A percentile compares a stretch with the other conserved stretches of the same genome.
Evolutionary conservation across 139 green algal species (phyloP).

Genomic region (Gonium pectorale): DNA sequence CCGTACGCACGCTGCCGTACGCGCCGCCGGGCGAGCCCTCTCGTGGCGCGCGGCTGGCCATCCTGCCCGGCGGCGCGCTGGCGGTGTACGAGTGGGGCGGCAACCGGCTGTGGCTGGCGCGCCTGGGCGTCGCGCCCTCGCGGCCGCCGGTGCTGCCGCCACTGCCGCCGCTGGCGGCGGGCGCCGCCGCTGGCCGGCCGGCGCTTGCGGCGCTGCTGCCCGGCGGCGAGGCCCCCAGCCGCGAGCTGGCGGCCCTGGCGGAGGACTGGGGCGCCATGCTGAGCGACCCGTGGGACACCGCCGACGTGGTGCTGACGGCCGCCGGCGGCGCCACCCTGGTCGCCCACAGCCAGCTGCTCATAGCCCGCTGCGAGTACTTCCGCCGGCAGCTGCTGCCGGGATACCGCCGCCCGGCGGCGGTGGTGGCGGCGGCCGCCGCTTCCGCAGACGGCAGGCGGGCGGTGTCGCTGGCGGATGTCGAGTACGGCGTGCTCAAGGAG

Average conservation of each 20-base stretch:
- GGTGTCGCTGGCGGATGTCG: slow-evolving; percentile 11
- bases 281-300: neutral
- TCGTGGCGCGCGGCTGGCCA: neutral
- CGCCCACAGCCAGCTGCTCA: slow-evolving; percentile 12
- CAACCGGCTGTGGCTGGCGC: neutral
- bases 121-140: neutral
- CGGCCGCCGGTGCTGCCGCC: neutral
- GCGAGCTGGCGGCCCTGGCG: neutral
- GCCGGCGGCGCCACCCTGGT: neutral
- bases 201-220: neutral
- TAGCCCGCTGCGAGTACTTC: slow-evolving; percentile 4
- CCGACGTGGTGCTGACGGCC: neutral
- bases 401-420: neutral
- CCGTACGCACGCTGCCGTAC: slow-evolving; percentile 6
- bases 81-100: slow-evolving; percentile 24
- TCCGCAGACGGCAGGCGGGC: neutral
- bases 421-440: too few species aligned
- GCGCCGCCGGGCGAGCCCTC: neutral
- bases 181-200: neutral
- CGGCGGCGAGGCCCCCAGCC: too few species aligned
- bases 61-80: slow-evolving; percentile 21
- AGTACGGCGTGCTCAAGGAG: neutral
- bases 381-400: neutral
- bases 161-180: neutral
- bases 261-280: slow-evolving; percentile 8